A percentile compares a stretch with the other conserved stretches of the same genome.
phyloP scores from a whole-genome alignment of 2,329 filamentous ascomycete species.

The Cladophialophora carrionii region DNA sequence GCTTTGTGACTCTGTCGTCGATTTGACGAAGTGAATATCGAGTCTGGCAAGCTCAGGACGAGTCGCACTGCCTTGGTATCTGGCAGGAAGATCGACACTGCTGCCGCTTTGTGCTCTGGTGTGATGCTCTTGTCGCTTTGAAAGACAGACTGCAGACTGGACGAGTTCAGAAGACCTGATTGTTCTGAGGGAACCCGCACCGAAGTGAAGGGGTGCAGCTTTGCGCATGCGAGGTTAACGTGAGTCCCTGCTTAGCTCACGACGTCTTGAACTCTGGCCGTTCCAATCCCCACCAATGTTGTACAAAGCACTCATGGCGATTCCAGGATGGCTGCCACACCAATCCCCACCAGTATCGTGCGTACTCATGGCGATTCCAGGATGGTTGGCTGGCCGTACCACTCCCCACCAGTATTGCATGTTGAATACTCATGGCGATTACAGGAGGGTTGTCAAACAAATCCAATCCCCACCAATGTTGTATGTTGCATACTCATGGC shows the following conservation, averaged over 20 bases:
- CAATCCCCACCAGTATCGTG: not conserved
- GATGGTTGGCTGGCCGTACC: conserved; percentile 8
- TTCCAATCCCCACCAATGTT: conserved; percentile 6
- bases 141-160: conserved; percentile 12
- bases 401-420: conserved; percentile 2
- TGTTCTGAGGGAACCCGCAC: conserved; percentile 9
- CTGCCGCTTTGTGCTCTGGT: conserved; percentile 8
- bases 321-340: conserved; percentile 5
- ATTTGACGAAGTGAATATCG: not conserved
- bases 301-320: conserved; percentile 6
- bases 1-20: not conserved
- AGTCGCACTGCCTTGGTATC: conserved; percentile 11
- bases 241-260: conserved; percentile 10
- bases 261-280: conserved; percentile 5
- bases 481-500: conserved; percentile 8
- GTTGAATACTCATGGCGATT: conserved; percentile 5
- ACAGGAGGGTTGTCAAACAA: conserved; percentile 4
- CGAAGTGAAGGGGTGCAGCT: conserved; percentile 4
- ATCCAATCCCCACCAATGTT: conserved; percentile 5
- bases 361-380: conserved; percentile 8
- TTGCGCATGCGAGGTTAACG: conserved; percentile 8
- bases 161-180: conserved; percentile 9
- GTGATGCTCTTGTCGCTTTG: conserved; percentile 5
- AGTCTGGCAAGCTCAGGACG: conserved; percentile 13
- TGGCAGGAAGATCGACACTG: conserved; percentile 7